phyloP scores from a whole-genome alignment of 1,284 basidiomycete species.

The Schizopora paradoxa region DNA sequence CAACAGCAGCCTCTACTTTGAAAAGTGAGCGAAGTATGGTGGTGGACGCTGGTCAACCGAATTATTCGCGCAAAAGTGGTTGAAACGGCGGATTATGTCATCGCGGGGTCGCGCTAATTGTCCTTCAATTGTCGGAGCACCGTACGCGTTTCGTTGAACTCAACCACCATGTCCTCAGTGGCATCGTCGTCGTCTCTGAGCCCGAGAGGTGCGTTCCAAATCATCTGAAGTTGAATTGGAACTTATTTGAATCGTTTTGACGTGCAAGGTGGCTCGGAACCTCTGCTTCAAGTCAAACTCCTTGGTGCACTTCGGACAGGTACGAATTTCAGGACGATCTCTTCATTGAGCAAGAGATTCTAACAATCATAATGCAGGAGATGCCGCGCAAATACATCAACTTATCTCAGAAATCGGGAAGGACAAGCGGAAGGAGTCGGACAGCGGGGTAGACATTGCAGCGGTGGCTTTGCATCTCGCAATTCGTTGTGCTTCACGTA shows the following conservation, averaged over 20 bases:
- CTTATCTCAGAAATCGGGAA: conserved; percentile 75
- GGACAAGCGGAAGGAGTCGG: conserved; percentile 47
- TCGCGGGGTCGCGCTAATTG: too few relatives aligned
- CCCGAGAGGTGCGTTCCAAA: too few relatives aligned
- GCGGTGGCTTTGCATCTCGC: conserved; percentile 82
- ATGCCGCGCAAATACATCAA: conserved; percentile 75
- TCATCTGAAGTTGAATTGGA: background rate
- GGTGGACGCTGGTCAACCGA: too few relatives aligned
- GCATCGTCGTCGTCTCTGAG: too few relatives aligned
- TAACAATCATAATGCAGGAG: conserved; percentile 40
- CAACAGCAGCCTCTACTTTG: too few relatives aligned
- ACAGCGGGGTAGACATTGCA: conserved; percentile 49
- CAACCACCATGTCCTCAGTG: too few relatives aligned
- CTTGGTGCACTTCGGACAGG: conserved; percentile 72
- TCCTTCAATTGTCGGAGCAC: too few relatives aligned
- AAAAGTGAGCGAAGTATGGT: too few relatives aligned
- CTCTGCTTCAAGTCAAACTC: conserved; percentile 74
- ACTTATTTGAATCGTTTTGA: background rate
- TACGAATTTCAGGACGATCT: conserved; percentile 22
- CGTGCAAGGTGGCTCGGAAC: conserved; percentile 34
- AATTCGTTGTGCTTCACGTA: conserved; percentile 78
- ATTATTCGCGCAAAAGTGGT: too few relatives aligned
- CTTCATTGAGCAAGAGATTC: background rate
- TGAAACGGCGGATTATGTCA: too few relatives aligned
- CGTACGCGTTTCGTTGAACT: too few relatives aligned